Percentiles rank a stretch among this genome's conserved stretches.
Evolutionary conservation across 2,329 filamentous ascomycete species (phyloP).

Genomic region (Lasiodiplodia sp.): DNA sequence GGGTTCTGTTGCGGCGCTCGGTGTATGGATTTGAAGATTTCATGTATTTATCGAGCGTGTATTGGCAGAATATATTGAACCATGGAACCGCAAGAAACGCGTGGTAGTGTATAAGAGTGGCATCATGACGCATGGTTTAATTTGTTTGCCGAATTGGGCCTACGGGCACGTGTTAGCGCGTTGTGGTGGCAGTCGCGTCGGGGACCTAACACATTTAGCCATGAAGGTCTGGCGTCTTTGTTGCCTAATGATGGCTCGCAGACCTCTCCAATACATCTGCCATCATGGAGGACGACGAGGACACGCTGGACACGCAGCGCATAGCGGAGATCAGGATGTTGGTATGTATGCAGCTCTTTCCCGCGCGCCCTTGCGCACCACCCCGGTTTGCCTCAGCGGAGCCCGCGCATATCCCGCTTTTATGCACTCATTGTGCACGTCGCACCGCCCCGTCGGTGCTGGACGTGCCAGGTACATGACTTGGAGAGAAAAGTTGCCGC

Average conservation of each 20-base stretch:
- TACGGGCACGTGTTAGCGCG: slow-evolving; percentile 15
- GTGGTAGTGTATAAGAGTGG: neutral
- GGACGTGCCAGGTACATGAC: slow-evolving; percentile 10
- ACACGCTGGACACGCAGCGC: slow-evolving; percentile 24
- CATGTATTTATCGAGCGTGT: no score
- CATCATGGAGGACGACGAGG: slow-evolving; percentile 19
- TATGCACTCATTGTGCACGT: slow-evolving; percentile 19
- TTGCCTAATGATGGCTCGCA: slow-evolving; percentile 2
- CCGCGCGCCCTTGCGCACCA: slow-evolving; percentile 3
- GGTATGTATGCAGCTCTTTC: slow-evolving; percentile 4
- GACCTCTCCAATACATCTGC: neutral
- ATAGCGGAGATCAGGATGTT: slow-evolving; percentile 25
- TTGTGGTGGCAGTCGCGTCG: slow-evolving; percentile 5
- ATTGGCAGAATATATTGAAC: no score
- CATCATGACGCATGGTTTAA: neutral
- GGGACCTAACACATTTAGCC: neutral
- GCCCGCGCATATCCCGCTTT: slow-evolving; percentile 17
- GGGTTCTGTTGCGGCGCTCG: neutral
- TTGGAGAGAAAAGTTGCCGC: slow-evolving; percentile 9
- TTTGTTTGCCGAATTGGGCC: slow-evolving; percentile 3
- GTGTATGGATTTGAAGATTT: neutral
- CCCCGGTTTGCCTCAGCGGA: slow-evolving; percentile 8
- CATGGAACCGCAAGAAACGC: no score
- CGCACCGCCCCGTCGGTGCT: neutral
- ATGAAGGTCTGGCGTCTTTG: neutral